These are phyloP conservation scores for Acanthamoeba healyi DNA, from an alignment of 208 protist species.

Conservation along the genomic window DNA sequence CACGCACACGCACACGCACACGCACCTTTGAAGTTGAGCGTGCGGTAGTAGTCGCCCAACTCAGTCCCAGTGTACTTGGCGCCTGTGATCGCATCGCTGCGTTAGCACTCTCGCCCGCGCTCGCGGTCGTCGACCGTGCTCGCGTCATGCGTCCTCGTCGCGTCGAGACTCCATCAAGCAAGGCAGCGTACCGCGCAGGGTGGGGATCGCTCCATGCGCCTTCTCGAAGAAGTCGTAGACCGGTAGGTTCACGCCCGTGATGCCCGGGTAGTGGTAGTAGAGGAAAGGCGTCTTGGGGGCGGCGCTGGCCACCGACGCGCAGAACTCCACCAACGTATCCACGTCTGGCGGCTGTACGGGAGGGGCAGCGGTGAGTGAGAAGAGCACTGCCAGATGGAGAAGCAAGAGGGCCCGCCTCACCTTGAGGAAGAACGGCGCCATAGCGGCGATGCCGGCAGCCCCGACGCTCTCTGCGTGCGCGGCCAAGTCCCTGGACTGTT, in stretches of 20 bases:
- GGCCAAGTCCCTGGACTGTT: conserved; percentile 15
- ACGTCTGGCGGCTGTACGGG: background rate
- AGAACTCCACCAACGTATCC: conserved; percentile 3
- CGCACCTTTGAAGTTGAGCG: background rate
- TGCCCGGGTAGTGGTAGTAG: conserved; percentile 36
- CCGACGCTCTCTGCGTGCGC: conserved; percentile 24
- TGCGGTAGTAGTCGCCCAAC: conserved; percentile 39
- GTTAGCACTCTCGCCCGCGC: too few species aligned
- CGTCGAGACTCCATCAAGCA: too few species aligned
- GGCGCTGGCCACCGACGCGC: conserved; percentile 17
- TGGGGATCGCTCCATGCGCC: background rate
- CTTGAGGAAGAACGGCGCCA: conserved; percentile 62
- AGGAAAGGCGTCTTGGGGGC: conserved; percentile 44
- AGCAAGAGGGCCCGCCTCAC: background rate
- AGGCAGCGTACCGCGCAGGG: background rate
- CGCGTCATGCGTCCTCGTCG: too few species aligned
- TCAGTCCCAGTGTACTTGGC: conserved; percentile 19
- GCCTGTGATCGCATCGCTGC: background rate
- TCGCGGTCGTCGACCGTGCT: too few species aligned
- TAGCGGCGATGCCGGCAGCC: conserved; percentile 38
- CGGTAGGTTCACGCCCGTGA: conserved; percentile 43
- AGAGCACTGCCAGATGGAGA: background rate
- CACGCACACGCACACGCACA: too few species aligned
- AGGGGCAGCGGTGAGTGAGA: background rate
- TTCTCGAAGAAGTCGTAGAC: conserved; percentile 51